A percentile compares a stretch with the other conserved stretches of the same genome.
Conservation (phyloP, 2,329 filamentous ascomycete species). For the Drechslerella dactyloides region DNA sequence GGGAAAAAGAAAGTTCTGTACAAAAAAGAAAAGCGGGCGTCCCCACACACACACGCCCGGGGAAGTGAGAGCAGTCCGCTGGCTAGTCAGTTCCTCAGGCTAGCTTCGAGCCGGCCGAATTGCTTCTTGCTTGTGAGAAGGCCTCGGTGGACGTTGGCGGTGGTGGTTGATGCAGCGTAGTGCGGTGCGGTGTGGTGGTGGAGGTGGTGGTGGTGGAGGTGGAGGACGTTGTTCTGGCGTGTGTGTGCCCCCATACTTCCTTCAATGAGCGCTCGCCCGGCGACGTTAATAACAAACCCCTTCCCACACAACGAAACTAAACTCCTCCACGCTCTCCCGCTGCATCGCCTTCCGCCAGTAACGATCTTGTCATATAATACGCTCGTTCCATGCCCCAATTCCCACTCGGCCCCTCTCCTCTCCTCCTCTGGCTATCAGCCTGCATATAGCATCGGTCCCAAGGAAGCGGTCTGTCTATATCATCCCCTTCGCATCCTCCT, state of each 20-base stretch:
- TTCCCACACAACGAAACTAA: slow-evolving; percentile 31
- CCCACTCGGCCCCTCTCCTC: slow-evolving; percentile 16
- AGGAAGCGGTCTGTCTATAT: slow-evolving; percentile 43
- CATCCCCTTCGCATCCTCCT: slow-evolving; percentile 43
- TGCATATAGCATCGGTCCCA: slow-evolving; percentile 33
- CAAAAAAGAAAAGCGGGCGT: slow-evolving; percentile 4
- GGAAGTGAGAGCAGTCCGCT: slow-evolving; percentile 38
- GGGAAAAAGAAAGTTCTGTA: slow-evolving; percentile 2
- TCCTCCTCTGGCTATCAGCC: slow-evolving; percentile 15
- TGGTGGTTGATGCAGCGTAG: not conserved
- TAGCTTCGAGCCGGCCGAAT: slow-evolving; percentile 12
- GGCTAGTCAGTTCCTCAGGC: slow-evolving; percentile 21
- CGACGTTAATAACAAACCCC: slow-evolving; percentile 20
- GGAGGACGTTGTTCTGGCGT: not conserved
- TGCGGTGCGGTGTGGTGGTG: not conserved
- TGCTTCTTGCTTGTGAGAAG: slow-evolving; percentile 15
- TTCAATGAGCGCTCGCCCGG: not conserved
- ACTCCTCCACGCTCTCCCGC: slow-evolving; percentile 26
- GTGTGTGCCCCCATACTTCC: slow-evolving; percentile 10
- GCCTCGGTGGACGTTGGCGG: not conserved
- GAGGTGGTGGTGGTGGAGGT: not conserved
- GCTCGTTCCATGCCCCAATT: slow-evolving; percentile 32
- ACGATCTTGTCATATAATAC: slow-evolving; percentile 16
- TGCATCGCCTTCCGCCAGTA: slow-evolving; percentile 2
- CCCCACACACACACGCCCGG: slow-evolving; percentile 47